Conservation (phyloP, 2,329 filamentous ascomycete species). For the Zasmidium citrigriseum region DNA sequence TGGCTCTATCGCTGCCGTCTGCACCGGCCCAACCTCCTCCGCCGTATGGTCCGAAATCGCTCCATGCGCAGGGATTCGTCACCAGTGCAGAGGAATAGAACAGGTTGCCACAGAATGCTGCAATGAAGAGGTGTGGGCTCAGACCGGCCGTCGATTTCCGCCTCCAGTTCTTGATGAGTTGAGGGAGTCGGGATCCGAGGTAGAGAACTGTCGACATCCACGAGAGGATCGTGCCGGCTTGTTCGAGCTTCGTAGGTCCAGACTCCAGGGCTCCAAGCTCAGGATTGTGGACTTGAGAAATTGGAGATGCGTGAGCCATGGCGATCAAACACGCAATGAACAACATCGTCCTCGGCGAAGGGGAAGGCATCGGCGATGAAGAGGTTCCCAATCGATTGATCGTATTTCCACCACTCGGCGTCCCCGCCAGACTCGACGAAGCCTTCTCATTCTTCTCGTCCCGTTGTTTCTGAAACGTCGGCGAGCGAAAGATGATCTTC, state of each 20-base stretch:
- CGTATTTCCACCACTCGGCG: slow-evolving; percentile 25
- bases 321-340: slow-evolving; percentile 49
- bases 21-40: slow-evolving; percentile 61
- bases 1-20: slow-evolving; percentile 54
- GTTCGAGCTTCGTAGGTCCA: slow-evolving; percentile 38
- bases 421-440: slow-evolving; percentile 20
- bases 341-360: slow-evolving; percentile 49
- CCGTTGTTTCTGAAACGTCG: slow-evolving; percentile 29
- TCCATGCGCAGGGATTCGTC: slow-evolving; percentile 66
- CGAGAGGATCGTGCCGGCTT: slow-evolving; percentile 54
- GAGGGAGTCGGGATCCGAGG: slow-evolving; percentile 61
- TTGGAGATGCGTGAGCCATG: slow-evolving; percentile 42
- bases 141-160: slow-evolving; percentile 66
- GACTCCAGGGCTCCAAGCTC: slow-evolving; percentile 18
- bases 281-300: slow-evolving; percentile 11
- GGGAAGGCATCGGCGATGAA: slow-evolving; percentile 45
- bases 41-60: slow-evolving; percentile 54
- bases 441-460: slow-evolving; percentile 30
- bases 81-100: slow-evolving; percentile 66
- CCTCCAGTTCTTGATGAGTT: slow-evolving; percentile 65
- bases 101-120: slow-evolving; percentile 67
- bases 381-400: slow-evolving; percentile 32
- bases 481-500: slow-evolving; percentile 33
- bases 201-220: slow-evolving; percentile 61
- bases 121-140: slow-evolving; percentile 63